Base-by-base conservation (phyloP, 257 asterid species). In the Cruciata laevipes region DNA sequence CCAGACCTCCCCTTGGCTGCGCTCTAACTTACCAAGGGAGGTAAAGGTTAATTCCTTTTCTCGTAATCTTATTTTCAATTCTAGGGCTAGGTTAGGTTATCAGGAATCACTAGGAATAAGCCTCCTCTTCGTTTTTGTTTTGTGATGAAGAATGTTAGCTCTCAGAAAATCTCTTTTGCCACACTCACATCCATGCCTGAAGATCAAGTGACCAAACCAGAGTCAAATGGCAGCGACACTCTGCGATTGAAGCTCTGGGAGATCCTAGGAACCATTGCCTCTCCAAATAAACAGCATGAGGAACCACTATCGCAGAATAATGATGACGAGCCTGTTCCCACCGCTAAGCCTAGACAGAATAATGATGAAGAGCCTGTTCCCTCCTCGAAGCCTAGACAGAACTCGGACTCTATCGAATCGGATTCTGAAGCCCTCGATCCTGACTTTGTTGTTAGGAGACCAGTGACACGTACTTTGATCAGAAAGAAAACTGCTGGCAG, bases 331-430 rank as follows among this genome's bases (percentile, higher is more conserved):
- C 74, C 70, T 67, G 40, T 72, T 70, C 84, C 81, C 72, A 71
- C 38, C 44, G 75, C 42, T 52, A 84, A 74, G 81, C 73, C 74
- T 56, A 82, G 72, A 75, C 86, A 57, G 73, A 81, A 71, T n/a
- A 7, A 65, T 66, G 75, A 69, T 55, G 69, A 49, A 65, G 76
- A 74, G 62, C 74, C 70, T 69, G 47, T 72, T 70, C 83, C 81
- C 72, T 71, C 38, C 51, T 74, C 42, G 57, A 84, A 75, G 81
- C 73, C 74, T 56, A 82, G 72, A 75, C 86, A 57, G 71, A 81
- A 71, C 73, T 87, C 93, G 10, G 98, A 92, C 71, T 82, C 95
- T 57, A 89, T 89, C 75, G 97, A 89, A 85, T 85, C 83, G 74
- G 91, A 88, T 80, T 84, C 98, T 27, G 84, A 87, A 68, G 74